Base-by-base conservation (phyloP, 2,329 filamentous ascomycete genomes). In the Fusarium oxysporum region DNA sequence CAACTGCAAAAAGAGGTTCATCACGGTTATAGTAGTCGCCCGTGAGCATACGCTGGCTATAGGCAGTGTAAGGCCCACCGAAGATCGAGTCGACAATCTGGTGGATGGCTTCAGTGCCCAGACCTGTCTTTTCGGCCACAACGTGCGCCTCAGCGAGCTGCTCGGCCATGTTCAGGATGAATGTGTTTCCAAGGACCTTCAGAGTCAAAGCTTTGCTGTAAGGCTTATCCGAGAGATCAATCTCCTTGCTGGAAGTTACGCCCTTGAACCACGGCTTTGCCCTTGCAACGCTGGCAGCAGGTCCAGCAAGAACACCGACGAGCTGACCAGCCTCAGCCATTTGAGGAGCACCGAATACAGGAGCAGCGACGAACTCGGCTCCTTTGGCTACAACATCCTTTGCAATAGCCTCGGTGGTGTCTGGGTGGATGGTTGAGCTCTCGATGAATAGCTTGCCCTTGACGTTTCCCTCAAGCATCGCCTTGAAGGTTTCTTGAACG, bases 151-250 rank as follows among this genome's bases (percentile, higher is more conserved):
- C 94, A 3, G 93, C 90, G 8, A 97, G 84, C 57, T 93, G 88
- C 78, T 95, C 92, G 30, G 95, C 89, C 88, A 95, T 95, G 83
- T 93, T 93, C 44, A 97, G 80, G 76, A 97, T 88, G 80, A 97
- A 95, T 0, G 92, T 93, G 82, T 97, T 97, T 64, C 95, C 95
- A 14, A 97, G 87, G 25, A 97, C 86, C 83, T 97, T 96, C 53
- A 97, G 85, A 50, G 90, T 88, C 4, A 90, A 88, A 8, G 94
- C 91, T 59, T 90, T 89, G 58, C 92, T 89, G 54, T 91, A 90
- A 2, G 92, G 88, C 81, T 93, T 88, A 71, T 88, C 90, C 48
- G 87, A 86, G 81, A 94, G 91, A 79, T 96, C 90, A 67, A 97
- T 91, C 71, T 91, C 89, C 3, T 86, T 88, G 38, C 89, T 87